A percentile compares a stretch with the other conserved stretches of the same genome.
Conservation (phyloP, 441 rosid species). For the Sinapis alba region DNA sequence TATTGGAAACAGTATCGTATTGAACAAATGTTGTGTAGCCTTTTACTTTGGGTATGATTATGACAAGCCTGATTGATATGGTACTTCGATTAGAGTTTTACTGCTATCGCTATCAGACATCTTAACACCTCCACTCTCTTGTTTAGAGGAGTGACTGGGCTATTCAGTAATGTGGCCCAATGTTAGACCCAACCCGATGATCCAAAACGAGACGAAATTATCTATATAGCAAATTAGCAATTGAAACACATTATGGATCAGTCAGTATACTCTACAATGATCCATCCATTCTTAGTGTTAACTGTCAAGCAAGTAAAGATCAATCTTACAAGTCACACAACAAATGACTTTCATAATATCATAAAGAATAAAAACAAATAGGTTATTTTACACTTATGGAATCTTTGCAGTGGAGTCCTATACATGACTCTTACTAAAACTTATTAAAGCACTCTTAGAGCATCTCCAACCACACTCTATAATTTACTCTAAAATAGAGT, state of each 20-base stretch:
- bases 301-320: too few species aligned
- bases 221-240: background rate
- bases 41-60: background rate
- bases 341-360: too few species aligned
- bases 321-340: too few species aligned
- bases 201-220: too few species aligned
- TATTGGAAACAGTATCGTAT: background rate
- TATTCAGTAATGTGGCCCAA: background rate
- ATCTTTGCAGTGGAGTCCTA: background rate
- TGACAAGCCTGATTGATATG: background rate
- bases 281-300: too few species aligned
- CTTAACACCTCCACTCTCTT: slow-evolving; percentile 1
- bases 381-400: too few species aligned
- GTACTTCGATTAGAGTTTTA: background rate
- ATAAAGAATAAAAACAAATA: too few species aligned
- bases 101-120: background rate
- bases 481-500: too few species aligned
- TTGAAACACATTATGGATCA: background rate
- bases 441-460: too few species aligned
- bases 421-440: background rate
- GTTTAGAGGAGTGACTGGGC: slow-evolving; percentile 10
- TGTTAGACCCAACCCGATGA: background rate
- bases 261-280: too few species aligned
- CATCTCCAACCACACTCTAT: too few species aligned
- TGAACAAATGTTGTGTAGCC: background rate